Base-by-base conservation (phyloP, 805 yeast species). In the Pichia manshurica region DNA sequence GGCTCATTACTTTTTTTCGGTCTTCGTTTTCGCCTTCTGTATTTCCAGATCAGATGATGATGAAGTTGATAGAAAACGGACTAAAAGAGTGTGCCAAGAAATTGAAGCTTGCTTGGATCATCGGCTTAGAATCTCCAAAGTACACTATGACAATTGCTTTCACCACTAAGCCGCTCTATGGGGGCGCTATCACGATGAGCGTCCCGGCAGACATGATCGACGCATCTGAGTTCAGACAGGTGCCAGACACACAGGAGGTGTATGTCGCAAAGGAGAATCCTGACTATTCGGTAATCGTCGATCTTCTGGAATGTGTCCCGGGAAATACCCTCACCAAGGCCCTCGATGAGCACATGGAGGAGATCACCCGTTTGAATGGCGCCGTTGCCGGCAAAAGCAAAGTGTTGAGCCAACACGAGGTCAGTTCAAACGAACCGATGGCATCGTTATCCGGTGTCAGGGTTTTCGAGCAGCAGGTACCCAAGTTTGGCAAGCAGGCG, bases 171-270 rank as follows among this genome's bases (percentile, higher is more conserved):
- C 29, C n/a, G 23, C 64, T 89, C 5, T 90, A 83, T 60, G 98
- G 98, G 0, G 98, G 97, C 1, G 93, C 96, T 0, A 74, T 89
- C 17, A 59, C 72, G 3, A 72, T 80, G 0, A 64, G 63, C 3
- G 49, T 89, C 5, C 96, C 96, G 0, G 48, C 55, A 1, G 77
- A 75, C 0, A 71, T 83, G 42, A 59, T 83, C 1, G 97, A 93
- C 63, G 96, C 89, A 0, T 84, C 96, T 1, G 63, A 70, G 33
- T 61, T 90, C 42, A 70, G 99, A 48, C 87, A 87, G 51, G 78
- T 93, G 3, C 98, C 99, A 0, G 97, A 93, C 59, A 81, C 89
- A 1, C 98, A 93, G 62, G 99, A 91, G 63, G 96, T 91, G 22
- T 93, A 77, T 63, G 79, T 90, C 3, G 46, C 61, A 10, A 44